phyloP scores from a whole-genome alignment of 495 filamentous ascomycete species.

The Xylaria longipes region DNA sequence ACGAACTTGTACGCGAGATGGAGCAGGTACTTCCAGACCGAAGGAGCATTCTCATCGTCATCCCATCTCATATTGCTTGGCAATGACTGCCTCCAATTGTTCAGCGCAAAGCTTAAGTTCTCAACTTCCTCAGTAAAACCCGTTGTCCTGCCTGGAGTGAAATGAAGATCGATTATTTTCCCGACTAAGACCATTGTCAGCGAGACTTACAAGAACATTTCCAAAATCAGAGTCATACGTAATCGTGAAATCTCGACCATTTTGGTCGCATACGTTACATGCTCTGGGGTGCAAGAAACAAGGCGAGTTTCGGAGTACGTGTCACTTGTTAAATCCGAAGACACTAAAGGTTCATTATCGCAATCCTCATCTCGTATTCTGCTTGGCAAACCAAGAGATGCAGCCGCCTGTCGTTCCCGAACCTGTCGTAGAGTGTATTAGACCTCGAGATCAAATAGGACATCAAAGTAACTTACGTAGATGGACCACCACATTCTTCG shows the following conservation, averaged over 20 bases:
- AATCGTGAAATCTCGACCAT: constrained; percentile 5
- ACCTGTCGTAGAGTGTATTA: not conserved
- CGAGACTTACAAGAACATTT: not conserved
- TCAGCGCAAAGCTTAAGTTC: not conserved
- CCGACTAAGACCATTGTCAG: not conserved
- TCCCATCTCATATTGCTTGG: not conserved
- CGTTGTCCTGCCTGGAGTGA: not conserved
- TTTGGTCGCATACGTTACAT: constrained; percentile 1
- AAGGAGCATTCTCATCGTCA: not conserved
- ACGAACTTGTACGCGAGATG: not conserved
- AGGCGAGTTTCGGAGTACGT: not conserved
- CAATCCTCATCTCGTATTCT: constrained; percentile 3
- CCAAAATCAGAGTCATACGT: not conserved
- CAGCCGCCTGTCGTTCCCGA: not conserved
- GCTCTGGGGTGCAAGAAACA: not conserved
- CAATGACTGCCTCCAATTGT: not conserved
- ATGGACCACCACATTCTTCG: constrained; percentile 5
- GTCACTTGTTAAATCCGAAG: not conserved
- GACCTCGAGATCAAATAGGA: not conserved
- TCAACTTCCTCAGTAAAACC: not conserved
- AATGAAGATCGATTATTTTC: constrained; percentile 4
- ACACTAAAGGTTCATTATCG: not conserved
- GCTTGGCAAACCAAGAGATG: constrained; percentile 3
- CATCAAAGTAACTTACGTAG: not conserved
- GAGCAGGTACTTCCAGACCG: not conserved